These are phyloP conservation scores for Metschnikowia chrysomelidarum DNA, from an alignment of 805 yeast genomes.

Conservation along the genomic window DNA sequence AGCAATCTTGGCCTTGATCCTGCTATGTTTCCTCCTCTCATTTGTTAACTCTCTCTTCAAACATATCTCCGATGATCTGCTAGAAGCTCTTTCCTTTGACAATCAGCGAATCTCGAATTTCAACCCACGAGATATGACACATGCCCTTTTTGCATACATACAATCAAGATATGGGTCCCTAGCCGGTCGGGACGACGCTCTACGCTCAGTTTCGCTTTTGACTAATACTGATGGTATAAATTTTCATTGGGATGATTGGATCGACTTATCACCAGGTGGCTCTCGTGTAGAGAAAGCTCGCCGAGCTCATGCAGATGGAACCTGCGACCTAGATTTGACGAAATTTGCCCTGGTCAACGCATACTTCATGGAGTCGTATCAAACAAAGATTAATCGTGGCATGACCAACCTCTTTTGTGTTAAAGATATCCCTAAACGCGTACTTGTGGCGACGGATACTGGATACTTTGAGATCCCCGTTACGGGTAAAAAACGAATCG, in stretches of 20 bases:
- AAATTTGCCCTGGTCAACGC: conserved; percentile 30
- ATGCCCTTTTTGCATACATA: conserved; percentile 11
- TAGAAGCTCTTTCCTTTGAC: conserved; percentile 25
- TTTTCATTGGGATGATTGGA: conserved; percentile 44
- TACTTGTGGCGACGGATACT: conserved; percentile 26
- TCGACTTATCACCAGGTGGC: conserved; percentile 28
- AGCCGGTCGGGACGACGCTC: not conserved
- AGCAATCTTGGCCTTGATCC: conserved; percentile 10
- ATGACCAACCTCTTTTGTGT: conserved; percentile 35
- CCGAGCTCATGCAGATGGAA: conserved; percentile 19
- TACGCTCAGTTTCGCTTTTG: conserved; percentile 6
- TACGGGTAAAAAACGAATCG: conserved; percentile 24
- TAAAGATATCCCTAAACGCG: conserved; percentile 27
- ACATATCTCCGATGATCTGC: conserved; percentile 21
- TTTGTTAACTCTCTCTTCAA: conserved; percentile 14
- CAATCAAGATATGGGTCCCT: conserved; percentile 4
- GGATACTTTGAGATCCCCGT: conserved; percentile 30
- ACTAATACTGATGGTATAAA: conserved; percentile 21
- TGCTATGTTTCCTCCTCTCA: conserved; percentile 10
- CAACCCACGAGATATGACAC: conserved; percentile 25
- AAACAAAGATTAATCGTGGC: conserved; percentile 31
- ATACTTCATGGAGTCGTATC: conserved; percentile 33
- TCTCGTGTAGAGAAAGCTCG: conserved; percentile 20
- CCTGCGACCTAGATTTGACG: conserved; percentile 23
- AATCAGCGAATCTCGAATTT: conserved; percentile 23